Evolutionary conservation across 2,329 filamentous ascomycete genomes (phyloP).

Genomic region (Cordyceps tenuipes): DNA sequence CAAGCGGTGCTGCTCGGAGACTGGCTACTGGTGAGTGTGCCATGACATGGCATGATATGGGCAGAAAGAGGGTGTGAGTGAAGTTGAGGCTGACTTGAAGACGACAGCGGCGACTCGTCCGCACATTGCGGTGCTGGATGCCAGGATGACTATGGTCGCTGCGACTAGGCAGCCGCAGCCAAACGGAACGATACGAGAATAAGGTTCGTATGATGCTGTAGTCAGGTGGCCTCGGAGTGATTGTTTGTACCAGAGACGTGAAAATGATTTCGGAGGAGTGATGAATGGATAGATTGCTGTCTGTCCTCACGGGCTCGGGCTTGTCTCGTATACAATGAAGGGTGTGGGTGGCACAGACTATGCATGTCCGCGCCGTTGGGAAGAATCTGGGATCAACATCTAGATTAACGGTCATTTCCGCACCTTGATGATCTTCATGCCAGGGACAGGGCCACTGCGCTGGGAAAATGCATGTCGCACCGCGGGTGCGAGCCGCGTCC

Average conservation of each 20-base stretch:
- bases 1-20: constrained; percentile 29
- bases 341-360: neutral
- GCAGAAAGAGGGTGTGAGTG: neutral
- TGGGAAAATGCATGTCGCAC: neutral
- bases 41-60: too few relatives aligned
- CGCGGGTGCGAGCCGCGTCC: constrained; percentile 2
- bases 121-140: constrained; percentile 27
- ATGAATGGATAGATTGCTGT: too few relatives aligned
- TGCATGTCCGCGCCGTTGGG: neutral
- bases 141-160: constrained; percentile 26
- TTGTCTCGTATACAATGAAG: neutral
- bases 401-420: neutral
- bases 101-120: neutral
- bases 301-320: too few relatives aligned
- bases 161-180: constrained; percentile 14
- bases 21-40: constrained; percentile 27
- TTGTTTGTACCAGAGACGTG: too few relatives aligned
- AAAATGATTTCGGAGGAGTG: too few relatives aligned
- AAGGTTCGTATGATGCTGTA: neutral
- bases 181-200: neutral
- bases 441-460: neutral
- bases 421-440: neutral
- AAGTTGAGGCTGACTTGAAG: neutral
- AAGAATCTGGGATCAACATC: neutral
- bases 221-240: neutral